A percentile compares a stretch with the other conserved stretches of the same genome.
Evolutionary conservation across 1,139 yeast species (phyloP).

Genomic region (Taphrina wiesneri): DNA sequence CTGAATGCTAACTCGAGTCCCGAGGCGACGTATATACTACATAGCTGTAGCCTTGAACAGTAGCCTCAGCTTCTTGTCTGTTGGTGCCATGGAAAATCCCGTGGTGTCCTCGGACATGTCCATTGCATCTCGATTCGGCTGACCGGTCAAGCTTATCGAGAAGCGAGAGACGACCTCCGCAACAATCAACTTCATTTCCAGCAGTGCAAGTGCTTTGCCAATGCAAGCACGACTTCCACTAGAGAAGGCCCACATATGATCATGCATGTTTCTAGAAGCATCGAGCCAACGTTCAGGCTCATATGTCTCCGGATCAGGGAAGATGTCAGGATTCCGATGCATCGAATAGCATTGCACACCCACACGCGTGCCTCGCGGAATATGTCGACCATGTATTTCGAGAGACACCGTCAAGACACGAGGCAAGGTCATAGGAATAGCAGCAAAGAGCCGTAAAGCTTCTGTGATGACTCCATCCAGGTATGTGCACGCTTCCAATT

Average conservation of each 20-base stretch:
- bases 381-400: conserved; percentile 40
- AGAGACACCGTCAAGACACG: conserved; percentile 50
- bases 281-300: conserved; percentile 62
- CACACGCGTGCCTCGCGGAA: conserved; percentile 59
- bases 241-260: conserved; percentile 8
- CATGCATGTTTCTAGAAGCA: conserved; percentile 43
- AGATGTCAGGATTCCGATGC: conserved; percentile 56
- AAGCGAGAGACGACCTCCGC: conserved; percentile 1
- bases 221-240: conserved; percentile 21
- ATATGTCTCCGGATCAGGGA: conserved; percentile 56
- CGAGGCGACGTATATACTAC: not conserved
- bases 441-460: conserved; percentile 62
- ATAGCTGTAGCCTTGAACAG: not conserved
- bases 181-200: conserved; percentile 2
- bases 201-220: conserved; percentile 11
- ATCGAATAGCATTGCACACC: conserved; percentile 68
- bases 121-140: not conserved
- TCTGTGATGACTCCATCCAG: conserved; percentile 62
- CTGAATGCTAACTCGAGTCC: no score
- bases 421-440: conserved; percentile 77
- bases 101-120: not conserved
- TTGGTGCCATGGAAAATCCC: not conserved
- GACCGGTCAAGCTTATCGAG: not conserved
- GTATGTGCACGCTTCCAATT: conserved; percentile 56
- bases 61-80: not conserved